Percentiles rank a stretch among this genome's conserved stretches.
Conservation (phyloP, 2,329 filamentous ascomycete genomes). For the Fusarium annulatum region DNA sequence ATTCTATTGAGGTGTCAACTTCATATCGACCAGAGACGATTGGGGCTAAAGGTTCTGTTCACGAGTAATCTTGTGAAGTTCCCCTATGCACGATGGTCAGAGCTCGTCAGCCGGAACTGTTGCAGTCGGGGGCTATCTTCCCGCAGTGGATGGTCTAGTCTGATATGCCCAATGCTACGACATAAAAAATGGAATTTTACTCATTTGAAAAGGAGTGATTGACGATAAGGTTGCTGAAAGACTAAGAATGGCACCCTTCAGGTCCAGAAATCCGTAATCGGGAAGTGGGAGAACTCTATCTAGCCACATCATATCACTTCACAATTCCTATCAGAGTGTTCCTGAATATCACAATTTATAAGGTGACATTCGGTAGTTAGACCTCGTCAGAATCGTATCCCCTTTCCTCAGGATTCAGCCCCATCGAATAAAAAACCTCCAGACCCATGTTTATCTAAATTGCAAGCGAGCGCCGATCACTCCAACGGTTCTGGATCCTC, state of each 20-base stretch:
- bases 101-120: not conserved
- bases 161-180: not conserved
- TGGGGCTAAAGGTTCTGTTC: not conserved
- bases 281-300: not conserved
- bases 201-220: not conserved
- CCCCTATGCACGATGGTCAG: not conserved
- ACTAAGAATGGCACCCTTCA: not conserved
- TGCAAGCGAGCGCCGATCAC: conserved; percentile 19
- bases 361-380: conserved; percentile 14
- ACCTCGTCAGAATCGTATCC: not conserved
- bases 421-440: not conserved
- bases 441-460: not conserved
- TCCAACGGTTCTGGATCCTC: conserved; percentile 13
- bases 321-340: not conserved
- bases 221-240: not conserved
- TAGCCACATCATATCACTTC: not conserved
- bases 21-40: not conserved
- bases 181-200: not conserved
- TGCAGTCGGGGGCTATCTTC: not conserved
- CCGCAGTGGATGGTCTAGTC: not conserved
- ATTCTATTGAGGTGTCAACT: not conserved
- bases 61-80: not conserved
- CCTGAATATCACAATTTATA: conserved; percentile 16
- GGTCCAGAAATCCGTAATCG: not conserved
- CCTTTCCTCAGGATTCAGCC: not conserved